These are phyloP conservation scores for Globisporangium polare DNA, from an alignment of 352 stramenopile species.

Conservation along the genomic window DNA sequence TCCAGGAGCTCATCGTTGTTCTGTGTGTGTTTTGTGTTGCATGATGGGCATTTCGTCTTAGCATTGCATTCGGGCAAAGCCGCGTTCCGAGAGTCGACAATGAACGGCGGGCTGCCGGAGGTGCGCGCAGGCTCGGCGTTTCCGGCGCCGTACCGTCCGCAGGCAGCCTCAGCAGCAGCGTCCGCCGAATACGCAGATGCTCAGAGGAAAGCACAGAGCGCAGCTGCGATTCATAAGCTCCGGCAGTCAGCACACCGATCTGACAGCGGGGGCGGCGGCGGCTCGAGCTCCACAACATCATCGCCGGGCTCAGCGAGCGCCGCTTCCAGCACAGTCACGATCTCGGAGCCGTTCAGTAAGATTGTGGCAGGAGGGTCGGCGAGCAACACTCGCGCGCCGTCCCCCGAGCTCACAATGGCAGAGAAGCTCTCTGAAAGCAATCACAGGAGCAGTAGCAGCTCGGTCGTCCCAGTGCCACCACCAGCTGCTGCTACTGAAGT, in stretches of 20 bases:
- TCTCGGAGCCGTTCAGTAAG: slow-evolving; percentile 43
- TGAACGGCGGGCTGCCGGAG: slow-evolving; percentile 35
- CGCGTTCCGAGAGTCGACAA: slow-evolving; percentile 59
- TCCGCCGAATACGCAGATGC: slow-evolving; percentile 27
- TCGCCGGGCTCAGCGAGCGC: slow-evolving; percentile 17
- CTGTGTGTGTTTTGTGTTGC: slow-evolving; percentile 3
- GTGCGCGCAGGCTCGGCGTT: slow-evolving; percentile 55
- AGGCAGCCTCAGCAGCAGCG: slow-evolving; percentile 10
- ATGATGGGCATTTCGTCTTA: slow-evolving; percentile 15
- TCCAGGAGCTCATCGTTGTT: slow-evolving; percentile 6
- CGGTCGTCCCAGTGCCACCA: background rate
- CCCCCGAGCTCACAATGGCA: slow-evolving; percentile 14
- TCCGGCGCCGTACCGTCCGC: slow-evolving; percentile 36
- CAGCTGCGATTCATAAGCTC: slow-evolving; percentile 65
- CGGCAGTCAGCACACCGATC: slow-evolving; percentile 27
- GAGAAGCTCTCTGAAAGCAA: slow-evolving; percentile 7
- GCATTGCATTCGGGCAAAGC: slow-evolving; percentile 72
- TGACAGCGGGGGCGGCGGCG: slow-evolving; percentile 13
- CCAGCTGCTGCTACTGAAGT: background rate
- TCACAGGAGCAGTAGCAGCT: slow-evolving; percentile 1
- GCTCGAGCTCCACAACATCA: slow-evolving; percentile 9
- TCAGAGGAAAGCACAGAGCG: slow-evolving; percentile 72
- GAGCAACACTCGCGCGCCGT: slow-evolving; percentile 9
- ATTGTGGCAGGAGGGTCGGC: slow-evolving; percentile 28
- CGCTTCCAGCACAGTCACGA: slow-evolving; percentile 6